These are phyloP conservation scores for Eutrema yunnanense DNA, from an alignment of 345 rosid genomes.

Conservation along the genomic window DNA sequence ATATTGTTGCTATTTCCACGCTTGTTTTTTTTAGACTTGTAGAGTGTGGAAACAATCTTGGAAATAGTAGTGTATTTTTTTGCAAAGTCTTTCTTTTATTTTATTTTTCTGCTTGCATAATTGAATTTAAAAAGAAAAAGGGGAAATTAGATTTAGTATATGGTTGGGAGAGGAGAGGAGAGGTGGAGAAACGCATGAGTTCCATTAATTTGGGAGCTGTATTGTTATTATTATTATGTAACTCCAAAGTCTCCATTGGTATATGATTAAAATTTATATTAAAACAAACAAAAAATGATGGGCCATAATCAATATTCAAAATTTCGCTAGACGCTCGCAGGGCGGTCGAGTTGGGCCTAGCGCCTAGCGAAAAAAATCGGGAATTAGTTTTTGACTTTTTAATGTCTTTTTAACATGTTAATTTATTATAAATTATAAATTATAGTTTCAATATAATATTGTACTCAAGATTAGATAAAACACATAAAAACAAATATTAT, in stretches of 20 bases:
- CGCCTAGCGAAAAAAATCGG: too few relatives aligned
- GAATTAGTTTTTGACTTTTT: too few relatives aligned
- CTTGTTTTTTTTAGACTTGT: slow-evolving; percentile 18
- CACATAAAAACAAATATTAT: too few relatives aligned
- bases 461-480: too few relatives aligned
- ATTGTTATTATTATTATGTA: not conserved
- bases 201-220: slow-evolving; percentile 26
- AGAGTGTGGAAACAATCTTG: slow-evolving; percentile 23
- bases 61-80: slow-evolving; percentile 9
- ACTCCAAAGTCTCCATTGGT: not conserved
- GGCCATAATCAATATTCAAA: not conserved
- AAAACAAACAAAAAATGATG: not conserved
- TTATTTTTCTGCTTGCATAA: not conserved
- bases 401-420: too few relatives aligned
- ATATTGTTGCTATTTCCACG: slow-evolving; percentile 25
- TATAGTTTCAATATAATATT: too few relatives aligned
- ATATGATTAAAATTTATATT: not conserved
- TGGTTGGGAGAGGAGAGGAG: slow-evolving; percentile 21
- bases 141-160: not conserved
- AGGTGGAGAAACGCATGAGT: slow-evolving; percentile 28
- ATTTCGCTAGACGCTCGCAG: too few relatives aligned
- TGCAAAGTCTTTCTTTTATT: not conserved
- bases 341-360: too few relatives aligned
- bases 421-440: too few relatives aligned
- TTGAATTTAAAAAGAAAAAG: not conserved